These are phyloP conservation scores for Fraxinus greggii DNA, from an alignment of 305 asterid genomes.

Conservation along the genomic window DNA sequence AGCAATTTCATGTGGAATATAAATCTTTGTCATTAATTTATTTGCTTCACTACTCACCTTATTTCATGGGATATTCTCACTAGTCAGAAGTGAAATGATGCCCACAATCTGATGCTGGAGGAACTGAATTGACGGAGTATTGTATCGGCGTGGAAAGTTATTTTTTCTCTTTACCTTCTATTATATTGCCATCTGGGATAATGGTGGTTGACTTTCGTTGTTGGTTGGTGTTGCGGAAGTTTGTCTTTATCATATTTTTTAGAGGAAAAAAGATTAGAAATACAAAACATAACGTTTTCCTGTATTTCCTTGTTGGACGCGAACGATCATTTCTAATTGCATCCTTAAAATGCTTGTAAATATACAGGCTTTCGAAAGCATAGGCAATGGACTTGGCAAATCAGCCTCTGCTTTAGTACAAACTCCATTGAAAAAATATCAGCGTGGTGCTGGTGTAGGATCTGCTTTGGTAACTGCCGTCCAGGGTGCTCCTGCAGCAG, in stretches of 20 bases:
- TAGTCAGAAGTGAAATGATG: neutral
- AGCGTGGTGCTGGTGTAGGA: slow-evolving; percentile 82
- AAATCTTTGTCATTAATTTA: slow-evolving; percentile 11
- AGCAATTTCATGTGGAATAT: neutral
- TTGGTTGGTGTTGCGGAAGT: neutral
- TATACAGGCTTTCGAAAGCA: slow-evolving; percentile 87
- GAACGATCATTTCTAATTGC: neutral
- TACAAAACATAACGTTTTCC: neutral
- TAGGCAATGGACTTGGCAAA: slow-evolving; percentile 80
- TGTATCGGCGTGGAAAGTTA: neutral
- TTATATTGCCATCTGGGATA: neutral
- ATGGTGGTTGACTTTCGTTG: neutral
- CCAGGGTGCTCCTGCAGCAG: slow-evolving; percentile 95
- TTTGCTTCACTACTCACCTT: neutral
- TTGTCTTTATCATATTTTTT: neutral
- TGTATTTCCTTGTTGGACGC: neutral
- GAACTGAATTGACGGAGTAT: neutral
- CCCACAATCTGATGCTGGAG: neutral
- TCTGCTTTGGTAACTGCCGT: slow-evolving; percentile 79
- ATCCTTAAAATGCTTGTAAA: slow-evolving; percentile 15
- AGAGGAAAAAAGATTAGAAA: neutral
- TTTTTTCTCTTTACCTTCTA: neutral
- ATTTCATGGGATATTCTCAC: neutral
- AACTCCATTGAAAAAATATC: slow-evolving; percentile 69
- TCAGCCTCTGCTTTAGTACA: slow-evolving; percentile 88